Conservation (phyloP, 2,329 filamentous ascomycete species). For the Fusarium sp. region DNA sequence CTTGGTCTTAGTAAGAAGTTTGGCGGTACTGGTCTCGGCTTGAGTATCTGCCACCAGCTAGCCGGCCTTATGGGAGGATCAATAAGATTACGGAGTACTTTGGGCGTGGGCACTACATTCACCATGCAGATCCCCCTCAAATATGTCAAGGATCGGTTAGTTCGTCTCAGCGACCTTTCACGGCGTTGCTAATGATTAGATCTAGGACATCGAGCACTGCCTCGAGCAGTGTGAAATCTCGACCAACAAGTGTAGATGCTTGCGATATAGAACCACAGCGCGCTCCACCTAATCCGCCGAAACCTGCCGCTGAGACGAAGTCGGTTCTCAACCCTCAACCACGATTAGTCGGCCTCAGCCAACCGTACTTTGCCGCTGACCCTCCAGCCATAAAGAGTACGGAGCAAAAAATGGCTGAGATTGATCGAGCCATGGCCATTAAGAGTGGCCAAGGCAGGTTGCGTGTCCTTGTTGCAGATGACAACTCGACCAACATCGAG, state of each 20-base stretch:
- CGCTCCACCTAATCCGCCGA: conserved; percentile 39
- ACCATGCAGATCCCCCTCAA: conserved; percentile 83
- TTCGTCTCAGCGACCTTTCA: neutral
- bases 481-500: conserved; percentile 67
- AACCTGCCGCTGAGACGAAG: conserved; percentile 43
- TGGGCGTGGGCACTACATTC: conserved; percentile 81
- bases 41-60: conserved; percentile 90
- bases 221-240: conserved; percentile 62
- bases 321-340: conserved; percentile 71
- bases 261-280: conserved; percentile 51
- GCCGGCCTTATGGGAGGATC: conserved; percentile 83
- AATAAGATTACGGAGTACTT: conserved; percentile 75
- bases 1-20: conserved; percentile 88
- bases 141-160: conserved; percentile 71
- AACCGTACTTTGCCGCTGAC: conserved; percentile 76
- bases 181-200: conserved; percentile 23
- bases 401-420: conserved; percentile 70
- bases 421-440: conserved; percentile 70
- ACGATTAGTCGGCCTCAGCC: conserved; percentile 82
- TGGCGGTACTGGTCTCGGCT: conserved; percentile 85
- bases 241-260: conserved; percentile 58
- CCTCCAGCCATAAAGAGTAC: conserved; percentile 51
- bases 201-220: conserved; percentile 62
- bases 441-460: conserved; percentile 70
- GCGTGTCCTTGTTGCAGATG: conserved; percentile 85